Conservation (phyloP, 192 early-diverging fungal species). For the Coemansia sp. region DNA sequence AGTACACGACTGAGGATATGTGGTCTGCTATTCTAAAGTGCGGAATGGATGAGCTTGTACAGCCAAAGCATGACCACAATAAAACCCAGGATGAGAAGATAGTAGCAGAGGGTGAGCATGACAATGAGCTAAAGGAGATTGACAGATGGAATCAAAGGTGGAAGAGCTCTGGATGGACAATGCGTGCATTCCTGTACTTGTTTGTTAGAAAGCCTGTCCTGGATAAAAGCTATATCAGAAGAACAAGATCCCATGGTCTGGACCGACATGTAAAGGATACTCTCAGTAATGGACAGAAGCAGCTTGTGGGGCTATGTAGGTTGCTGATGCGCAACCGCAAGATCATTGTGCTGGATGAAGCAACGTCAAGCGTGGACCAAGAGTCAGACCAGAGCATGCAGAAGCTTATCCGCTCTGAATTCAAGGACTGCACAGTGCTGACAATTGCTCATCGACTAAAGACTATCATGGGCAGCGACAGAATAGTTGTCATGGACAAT, state of each 20-base stretch:
- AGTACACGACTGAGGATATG: conserved; percentile 66
- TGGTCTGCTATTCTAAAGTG: conserved; percentile 61
- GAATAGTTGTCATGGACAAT: no score
- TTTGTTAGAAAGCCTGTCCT: background rate
- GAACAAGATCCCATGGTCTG: background rate
- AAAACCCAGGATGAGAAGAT: background rate
- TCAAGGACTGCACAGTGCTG: no score
- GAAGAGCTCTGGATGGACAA: background rate
- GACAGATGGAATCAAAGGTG: background rate
- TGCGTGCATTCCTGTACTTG: background rate
- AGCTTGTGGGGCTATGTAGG: no score
- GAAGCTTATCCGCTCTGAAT: no score
- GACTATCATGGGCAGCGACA: no score
- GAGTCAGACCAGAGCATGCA: no score
- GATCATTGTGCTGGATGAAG: no score
- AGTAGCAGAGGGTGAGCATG: background rate
- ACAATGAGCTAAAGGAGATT: background rate
- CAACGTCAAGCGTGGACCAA: no score
- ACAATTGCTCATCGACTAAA: no score
- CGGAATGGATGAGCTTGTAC: conserved; percentile 1
- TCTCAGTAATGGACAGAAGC: no score
- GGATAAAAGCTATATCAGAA: background rate
- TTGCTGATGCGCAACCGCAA: no score
- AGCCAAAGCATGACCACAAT: background rate
- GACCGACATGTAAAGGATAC: conserved; percentile 3